These are phyloP conservation scores for Psilocybe mexicana DNA, from an alignment of 1,284 basidiomycete genomes.

Conservation along the genomic window DNA sequence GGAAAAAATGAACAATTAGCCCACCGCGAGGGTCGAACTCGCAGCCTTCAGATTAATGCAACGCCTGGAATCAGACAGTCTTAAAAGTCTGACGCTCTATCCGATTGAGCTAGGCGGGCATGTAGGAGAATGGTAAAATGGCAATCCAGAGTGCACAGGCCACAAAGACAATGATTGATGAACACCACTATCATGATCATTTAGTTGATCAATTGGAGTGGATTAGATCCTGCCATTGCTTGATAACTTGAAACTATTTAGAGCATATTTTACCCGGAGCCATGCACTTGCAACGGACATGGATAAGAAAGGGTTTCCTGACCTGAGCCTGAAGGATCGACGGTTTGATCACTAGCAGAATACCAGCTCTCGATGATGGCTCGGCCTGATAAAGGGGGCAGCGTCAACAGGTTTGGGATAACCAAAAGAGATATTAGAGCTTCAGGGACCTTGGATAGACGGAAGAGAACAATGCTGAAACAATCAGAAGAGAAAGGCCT, in stretches of 20 bases:
- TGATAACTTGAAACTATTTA: too few relatives aligned
- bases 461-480: neutral
- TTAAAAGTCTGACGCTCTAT: slow-evolving; percentile 85
- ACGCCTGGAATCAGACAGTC: slow-evolving; percentile 1
- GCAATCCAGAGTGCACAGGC: too few relatives aligned
- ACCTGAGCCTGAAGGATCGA: too few relatives aligned
- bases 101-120: slow-evolving; percentile 85
- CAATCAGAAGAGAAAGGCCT: neutral
- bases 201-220: too few relatives aligned
- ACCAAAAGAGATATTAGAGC: neutral
- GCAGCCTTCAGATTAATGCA: slow-evolving; percentile 75
- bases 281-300: neutral
- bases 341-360: too few relatives aligned
- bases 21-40: slow-evolving; percentile 90
- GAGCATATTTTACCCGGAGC: neutral
- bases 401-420: too few relatives aligned
- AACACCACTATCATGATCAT: too few relatives aligned
- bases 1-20: slow-evolving; percentile 40
- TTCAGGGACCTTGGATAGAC: neutral
- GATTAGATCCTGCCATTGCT: too few relatives aligned
- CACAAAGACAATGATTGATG: too few relatives aligned
- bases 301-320: too few relatives aligned
- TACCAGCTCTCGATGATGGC: neutral
- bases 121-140: neutral
- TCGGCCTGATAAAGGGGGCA: neutral